A percentile compares a stretch with the other conserved stretches of the same genome.
phyloP scores from a whole-genome alignment of 192 early-diverging fungal species.

The Glomus cerebriforme region DNA sequence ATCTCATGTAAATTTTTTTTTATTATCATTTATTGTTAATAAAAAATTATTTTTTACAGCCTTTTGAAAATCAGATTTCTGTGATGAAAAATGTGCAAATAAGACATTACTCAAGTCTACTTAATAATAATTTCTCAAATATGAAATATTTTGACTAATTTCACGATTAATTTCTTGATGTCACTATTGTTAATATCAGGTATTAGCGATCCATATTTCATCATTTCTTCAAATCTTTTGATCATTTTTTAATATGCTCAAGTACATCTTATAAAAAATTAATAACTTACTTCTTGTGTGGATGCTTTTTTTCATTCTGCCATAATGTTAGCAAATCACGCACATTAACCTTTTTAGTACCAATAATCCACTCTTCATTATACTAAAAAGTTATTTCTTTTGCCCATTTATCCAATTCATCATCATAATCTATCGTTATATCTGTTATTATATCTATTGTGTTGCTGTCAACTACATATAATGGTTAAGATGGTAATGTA shows the following conservation, averaged over 20 bases:
- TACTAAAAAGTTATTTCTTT: slow-evolving; percentile 27
- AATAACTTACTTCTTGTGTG: slow-evolving; percentile 24
- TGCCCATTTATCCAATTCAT: slow-evolving; percentile 18
- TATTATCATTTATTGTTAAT: slow-evolving; percentile 13
- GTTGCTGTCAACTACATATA: no score
- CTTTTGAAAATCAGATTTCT: slow-evolving; percentile 17
- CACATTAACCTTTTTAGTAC: slow-evolving; percentile 23
- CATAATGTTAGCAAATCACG: slow-evolving; percentile 16
- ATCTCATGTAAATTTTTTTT: slow-evolving; percentile 23
- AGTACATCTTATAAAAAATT: slow-evolving; percentile 15
- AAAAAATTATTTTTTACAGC: slow-evolving; percentile 17
- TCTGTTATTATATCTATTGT: not conserved
- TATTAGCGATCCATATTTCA: slow-evolving; percentile 10
- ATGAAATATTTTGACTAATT: slow-evolving; percentile 17
- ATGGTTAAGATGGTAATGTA: not conserved
- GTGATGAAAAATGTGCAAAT: slow-evolving; percentile 10
- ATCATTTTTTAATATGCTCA: not conserved
- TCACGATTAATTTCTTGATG: slow-evolving; percentile 18
- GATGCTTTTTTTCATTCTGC: slow-evolving; percentile 24
- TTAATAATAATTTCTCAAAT: slow-evolving; percentile 22
- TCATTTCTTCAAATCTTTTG: slow-evolving; percentile 8
- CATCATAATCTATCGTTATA: slow-evolving; percentile 10
- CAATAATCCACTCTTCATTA: slow-evolving; percentile 29
- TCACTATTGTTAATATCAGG: slow-evolving; percentile 12
- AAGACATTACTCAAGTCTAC: slow-evolving; percentile 23